Percentiles rank a stretch among this genome's conserved stretches.
These are phyloP conservation scores for Chamaecrista fasciculata DNA, from an alignment of 306 rosid species.

Conservation along the genomic window DNA sequence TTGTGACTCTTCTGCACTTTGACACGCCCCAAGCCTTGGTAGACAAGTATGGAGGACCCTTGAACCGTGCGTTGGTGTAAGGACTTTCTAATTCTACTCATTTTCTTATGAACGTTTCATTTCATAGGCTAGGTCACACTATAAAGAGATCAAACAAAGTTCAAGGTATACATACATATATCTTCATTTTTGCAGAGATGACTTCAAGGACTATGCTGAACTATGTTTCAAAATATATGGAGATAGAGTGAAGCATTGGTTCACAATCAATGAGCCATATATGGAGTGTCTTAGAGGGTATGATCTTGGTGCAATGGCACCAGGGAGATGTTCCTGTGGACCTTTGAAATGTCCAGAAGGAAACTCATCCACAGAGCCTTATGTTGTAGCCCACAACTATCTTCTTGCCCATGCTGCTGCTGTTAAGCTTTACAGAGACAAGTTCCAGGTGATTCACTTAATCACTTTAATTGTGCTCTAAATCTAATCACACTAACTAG, in stretches of 20 bases:
- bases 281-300: slow-evolving; percentile 24
- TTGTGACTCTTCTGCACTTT: slow-evolving; percentile 38
- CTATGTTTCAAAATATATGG: slow-evolving; percentile 33
- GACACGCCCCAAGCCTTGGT: slow-evolving; percentile 41
- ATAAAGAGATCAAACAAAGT: background rate
- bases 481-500: background rate
- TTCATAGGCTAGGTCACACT: no score
- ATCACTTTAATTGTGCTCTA: background rate
- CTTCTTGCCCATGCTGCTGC: slow-evolving; percentile 39
- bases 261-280: slow-evolving; percentile 39
- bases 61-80: slow-evolving; percentile 35
- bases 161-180: background rate
- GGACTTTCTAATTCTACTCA: background rate
- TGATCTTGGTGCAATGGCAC: slow-evolving; percentile 33
- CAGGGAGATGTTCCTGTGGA: slow-evolving; percentile 36
- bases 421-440: slow-evolving; percentile 25
- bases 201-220: slow-evolving; percentile 35
- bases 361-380: slow-evolving; percentile 41
- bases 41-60: slow-evolving; percentile 40
- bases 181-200: slow-evolving; percentile 22
- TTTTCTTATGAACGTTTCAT: background rate
- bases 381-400: slow-evolving; percentile 35
- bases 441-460: slow-evolving; percentile 27
- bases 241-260: slow-evolving; percentile 42
- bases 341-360: slow-evolving; percentile 1